These are phyloP conservation scores for Pichia cactophila DNA, from an alignment of 1,139 yeast species.

Conservation along the genomic window DNA sequence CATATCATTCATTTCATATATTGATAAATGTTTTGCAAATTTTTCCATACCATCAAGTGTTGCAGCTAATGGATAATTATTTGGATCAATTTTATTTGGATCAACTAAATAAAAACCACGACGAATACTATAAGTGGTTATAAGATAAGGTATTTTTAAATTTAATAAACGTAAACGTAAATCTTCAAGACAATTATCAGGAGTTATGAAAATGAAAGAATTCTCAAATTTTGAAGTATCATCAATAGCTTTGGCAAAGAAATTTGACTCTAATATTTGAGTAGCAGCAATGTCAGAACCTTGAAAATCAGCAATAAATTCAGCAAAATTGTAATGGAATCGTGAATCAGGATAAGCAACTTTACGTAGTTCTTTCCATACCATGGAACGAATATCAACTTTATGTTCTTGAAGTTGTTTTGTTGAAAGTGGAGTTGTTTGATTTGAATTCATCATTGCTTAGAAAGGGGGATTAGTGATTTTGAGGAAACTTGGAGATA, in stretches of 20 bases:
- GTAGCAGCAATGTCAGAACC: conserved; percentile 21
- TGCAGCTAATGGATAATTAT: conserved; percentile 20
- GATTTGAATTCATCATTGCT: neutral
- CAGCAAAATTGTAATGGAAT: conserved; percentile 25
- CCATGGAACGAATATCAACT: conserved; percentile 21
- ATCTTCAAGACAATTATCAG: conserved; percentile 26
- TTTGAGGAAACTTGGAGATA: too few relatives aligned
- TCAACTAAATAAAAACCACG: conserved; percentile 24
- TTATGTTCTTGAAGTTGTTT: conserved; percentile 17
- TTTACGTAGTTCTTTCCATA: conserved; percentile 23
- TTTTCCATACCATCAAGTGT: conserved; percentile 27
- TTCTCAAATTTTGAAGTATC: neutral
- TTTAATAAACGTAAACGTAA: conserved; percentile 19
- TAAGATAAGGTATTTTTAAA: conserved; percentile 21
- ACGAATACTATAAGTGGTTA: conserved; percentile 26
- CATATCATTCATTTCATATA: conserved; percentile 15
- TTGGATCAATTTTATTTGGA: conserved; percentile 19
- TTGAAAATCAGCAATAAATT: conserved; percentile 26
- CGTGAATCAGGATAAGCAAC: conserved; percentile 26
- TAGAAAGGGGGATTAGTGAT: too few relatives aligned
- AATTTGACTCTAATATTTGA: conserved; percentile 10
- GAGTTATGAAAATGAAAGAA: conserved; percentile 22
- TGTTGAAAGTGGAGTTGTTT: conserved; percentile 1
- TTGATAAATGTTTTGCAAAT: conserved; percentile 16
- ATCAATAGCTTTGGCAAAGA: conserved; percentile 11